phyloP scores from a whole-genome alignment of 305 asterid species.

The Euphrasia arctica region DNA sequence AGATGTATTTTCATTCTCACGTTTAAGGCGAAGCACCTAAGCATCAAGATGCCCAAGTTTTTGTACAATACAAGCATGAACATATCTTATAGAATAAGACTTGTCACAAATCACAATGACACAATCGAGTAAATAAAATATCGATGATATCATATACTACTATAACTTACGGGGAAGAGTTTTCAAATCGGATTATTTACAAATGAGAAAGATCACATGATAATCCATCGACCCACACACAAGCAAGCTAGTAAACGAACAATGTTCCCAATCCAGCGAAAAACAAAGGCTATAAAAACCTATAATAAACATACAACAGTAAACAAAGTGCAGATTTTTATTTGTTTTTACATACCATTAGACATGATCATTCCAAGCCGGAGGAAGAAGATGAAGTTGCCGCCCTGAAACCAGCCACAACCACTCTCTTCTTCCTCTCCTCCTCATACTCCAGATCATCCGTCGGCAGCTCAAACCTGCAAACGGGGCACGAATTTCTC shows the following conservation, averaged over 20 bases:
- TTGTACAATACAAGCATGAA: not conserved
- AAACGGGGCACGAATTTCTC: slow-evolving; percentile 82
- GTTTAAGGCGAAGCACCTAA: not conserved
- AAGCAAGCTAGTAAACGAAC: not conserved
- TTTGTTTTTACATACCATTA: slow-evolving; percentile 36
- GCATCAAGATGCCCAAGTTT: not conserved
- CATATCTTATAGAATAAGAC: not conserved
- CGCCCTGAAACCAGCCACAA: slow-evolving; percentile 28
- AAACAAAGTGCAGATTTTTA: slow-evolving; percentile 23
- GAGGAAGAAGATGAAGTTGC: slow-evolving; percentile 29
- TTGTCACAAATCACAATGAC: not conserved
- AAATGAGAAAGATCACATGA: slow-evolving; percentile 31
- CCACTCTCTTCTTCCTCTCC: slow-evolving; percentile 63
- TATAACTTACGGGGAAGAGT: not conserved
- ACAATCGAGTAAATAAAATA: slow-evolving; percentile 12
- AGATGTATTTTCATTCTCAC: too few relatives aligned
- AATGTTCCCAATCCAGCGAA: not conserved
- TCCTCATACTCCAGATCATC: slow-evolving; percentile 90
- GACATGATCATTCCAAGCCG: slow-evolving; percentile 26
- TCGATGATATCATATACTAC: slow-evolving; percentile 2
- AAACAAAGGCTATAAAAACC: slow-evolving; percentile 27
- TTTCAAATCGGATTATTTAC: slow-evolving; percentile 33
- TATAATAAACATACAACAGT: slow-evolving; percentile 21
- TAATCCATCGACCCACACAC: slow-evolving; percentile 21
- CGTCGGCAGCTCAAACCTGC: slow-evolving; percentile 90